Conservation (phyloP, 2,329 filamentous ascomycete genomes). For the Chlorencoelia australis region DNA sequence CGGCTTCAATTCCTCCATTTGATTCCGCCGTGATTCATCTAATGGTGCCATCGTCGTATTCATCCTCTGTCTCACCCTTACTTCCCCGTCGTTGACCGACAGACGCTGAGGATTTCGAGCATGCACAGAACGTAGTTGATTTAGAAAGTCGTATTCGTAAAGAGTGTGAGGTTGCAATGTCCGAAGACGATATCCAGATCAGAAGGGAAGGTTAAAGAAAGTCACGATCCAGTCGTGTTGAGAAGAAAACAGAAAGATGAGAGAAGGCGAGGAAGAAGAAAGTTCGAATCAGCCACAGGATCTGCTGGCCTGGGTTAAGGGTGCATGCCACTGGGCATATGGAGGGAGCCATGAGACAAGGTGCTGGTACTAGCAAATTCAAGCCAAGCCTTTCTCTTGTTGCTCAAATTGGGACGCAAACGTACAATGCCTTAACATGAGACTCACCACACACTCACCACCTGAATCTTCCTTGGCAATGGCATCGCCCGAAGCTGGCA, state of each 20-base stretch:
- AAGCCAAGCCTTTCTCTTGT: background rate
- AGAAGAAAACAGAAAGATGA: slow-evolving; percentile 15
- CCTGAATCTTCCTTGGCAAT: no score
- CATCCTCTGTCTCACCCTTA: slow-evolving; percentile 20
- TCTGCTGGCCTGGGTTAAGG: no score
- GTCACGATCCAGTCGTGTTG: slow-evolving; percentile 27
- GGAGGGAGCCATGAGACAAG: background rate
- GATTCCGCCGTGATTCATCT: slow-evolving; percentile 13
- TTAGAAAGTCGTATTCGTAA: no score
- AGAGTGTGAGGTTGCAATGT: no score
- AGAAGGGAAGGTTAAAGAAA: slow-evolving; percentile 11
- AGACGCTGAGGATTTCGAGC: slow-evolving; percentile 14
- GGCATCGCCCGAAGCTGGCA: no score
- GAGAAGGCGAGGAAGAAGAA: background rate
- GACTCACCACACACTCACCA: no score
- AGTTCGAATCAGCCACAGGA: no score
- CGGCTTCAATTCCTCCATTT: slow-evolving; percentile 9
- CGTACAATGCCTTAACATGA: no score
- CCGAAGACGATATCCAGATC: slow-evolving; percentile 12
- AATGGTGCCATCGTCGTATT: slow-evolving; percentile 25
- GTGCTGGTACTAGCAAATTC: background rate
- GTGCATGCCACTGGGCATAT: no score
- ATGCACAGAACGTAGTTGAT: no score
- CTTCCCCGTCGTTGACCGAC: slow-evolving; percentile 16
- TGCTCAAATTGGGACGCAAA: no score